These are phyloP conservation scores for Lonicera japonica DNA, from an alignment of 129 eudicot species.

Conservation along the genomic window DNA sequence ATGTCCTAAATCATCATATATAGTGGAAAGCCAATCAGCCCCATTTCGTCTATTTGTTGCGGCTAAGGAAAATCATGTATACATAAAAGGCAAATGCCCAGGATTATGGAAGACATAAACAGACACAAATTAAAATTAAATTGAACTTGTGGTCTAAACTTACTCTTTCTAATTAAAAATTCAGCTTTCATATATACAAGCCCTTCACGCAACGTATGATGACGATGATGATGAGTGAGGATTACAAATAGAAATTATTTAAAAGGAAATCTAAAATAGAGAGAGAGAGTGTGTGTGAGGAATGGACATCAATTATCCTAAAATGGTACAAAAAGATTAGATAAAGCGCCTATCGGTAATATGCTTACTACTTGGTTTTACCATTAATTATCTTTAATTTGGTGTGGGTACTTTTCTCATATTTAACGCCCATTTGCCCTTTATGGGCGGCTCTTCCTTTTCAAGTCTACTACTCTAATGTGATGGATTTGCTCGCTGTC, in stretches of 20 bases:
- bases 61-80: neutral
- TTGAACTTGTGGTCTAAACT: neutral
- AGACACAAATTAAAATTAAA: neutral
- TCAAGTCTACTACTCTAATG: too few relatives aligned
- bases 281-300: neutral
- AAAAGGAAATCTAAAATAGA: neutral
- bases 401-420: too few relatives aligned
- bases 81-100: neutral
- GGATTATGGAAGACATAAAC: neutral
- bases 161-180: too few relatives aligned
- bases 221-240: neutral
- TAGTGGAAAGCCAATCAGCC: neutral
- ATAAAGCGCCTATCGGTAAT: neutral
- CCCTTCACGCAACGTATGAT: conserved; percentile 1
- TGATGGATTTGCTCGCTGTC: too few relatives aligned
- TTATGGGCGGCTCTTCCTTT: too few relatives aligned
- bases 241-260: neutral
- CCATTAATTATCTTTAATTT: too few relatives aligned
- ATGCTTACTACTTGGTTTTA: neutral
- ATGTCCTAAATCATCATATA: neutral
- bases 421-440: too few relatives aligned
- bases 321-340: neutral
- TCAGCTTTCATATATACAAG: too few relatives aligned
- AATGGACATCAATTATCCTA: neutral
- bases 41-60: neutral